These are phyloP conservation scores for Mucor mucedo DNA, from an alignment of 371 early-diverging fungal genomes.

Conservation along the genomic window DNA sequence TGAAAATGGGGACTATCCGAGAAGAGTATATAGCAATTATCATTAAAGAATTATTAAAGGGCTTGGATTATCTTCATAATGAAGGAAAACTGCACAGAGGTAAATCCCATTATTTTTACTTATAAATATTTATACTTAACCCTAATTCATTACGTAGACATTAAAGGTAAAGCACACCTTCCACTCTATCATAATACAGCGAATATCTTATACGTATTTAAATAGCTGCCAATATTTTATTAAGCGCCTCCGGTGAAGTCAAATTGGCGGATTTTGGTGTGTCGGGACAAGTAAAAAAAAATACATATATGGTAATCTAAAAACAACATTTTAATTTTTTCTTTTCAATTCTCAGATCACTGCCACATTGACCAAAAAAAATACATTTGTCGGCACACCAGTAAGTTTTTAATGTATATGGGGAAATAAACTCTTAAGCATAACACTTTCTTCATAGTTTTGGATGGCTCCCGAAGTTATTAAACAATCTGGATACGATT, in stretches of 20 bases:
- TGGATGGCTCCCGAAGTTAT: constrained; percentile 99
- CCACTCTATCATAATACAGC: background rate
- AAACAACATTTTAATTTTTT: constrained; percentile 18
- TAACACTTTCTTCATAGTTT: constrained; percentile 52
- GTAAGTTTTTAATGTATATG: constrained; percentile 45
- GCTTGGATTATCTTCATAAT: constrained; percentile 93
- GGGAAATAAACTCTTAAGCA: background rate
- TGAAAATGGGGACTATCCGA: constrained; percentile 82
- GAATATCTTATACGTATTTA: background rate
- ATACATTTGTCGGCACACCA: constrained; percentile 99
- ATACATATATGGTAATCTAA: constrained; percentile 26
- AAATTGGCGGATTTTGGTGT: constrained; percentile 99
- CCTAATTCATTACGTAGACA: constrained; percentile 51
- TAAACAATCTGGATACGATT: constrained; percentile 92
- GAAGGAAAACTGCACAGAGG: constrained; percentile 95
- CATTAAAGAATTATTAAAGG: constrained; percentile 87
- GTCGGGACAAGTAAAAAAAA: constrained; percentile 78
- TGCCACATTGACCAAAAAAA: constrained; percentile 91
- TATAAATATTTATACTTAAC: too few relatives aligned
- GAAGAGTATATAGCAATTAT: constrained; percentile 94
- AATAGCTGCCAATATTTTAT: constrained; percentile 83
- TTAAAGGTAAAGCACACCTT: constrained; percentile 63
- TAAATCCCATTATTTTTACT: constrained; percentile 22
- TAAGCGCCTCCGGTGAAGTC: constrained; percentile 82
- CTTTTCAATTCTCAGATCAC: constrained; percentile 65